Evolutionary conservation across 2,329 filamentous ascomycete genomes (phyloP).

Genomic region (Colletotrichum tropicale): DNA sequence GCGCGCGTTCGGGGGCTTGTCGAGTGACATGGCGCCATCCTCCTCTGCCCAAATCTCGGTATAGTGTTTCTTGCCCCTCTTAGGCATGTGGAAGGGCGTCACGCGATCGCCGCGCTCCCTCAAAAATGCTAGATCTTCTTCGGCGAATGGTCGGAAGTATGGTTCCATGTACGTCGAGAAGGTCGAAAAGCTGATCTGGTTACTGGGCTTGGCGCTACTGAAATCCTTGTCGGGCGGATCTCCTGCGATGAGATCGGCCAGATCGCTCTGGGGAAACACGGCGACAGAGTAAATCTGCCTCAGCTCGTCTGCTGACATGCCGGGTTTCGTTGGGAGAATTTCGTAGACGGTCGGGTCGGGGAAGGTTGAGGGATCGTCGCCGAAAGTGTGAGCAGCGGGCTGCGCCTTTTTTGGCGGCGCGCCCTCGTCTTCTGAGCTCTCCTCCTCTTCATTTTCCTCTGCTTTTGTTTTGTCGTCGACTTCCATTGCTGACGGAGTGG

Average conservation of each 20-base stretch:
- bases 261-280: conserved; percentile 78
- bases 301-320: conserved; percentile 84
- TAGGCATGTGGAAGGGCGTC: conserved; percentile 84
- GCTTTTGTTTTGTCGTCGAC: conserved; percentile 53
- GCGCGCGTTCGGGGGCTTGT: conserved; percentile 63
- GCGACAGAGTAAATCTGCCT: conserved; percentile 89
- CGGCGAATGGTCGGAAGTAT: conserved; percentile 85
- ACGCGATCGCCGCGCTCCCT: conserved; percentile 87
- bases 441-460: conserved; percentile 46
- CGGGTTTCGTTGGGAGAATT: conserved; percentile 75
- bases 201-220: conserved; percentile 89
- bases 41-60: conserved; percentile 93
- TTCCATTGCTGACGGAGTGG: conserved; percentile 61
- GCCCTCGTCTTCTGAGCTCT: conserved; percentile 63
- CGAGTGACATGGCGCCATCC: conserved; percentile 79
- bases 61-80: conserved; percentile 84
- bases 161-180: conserved; percentile 94
- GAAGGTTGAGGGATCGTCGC: conserved; percentile 89
- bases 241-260: conserved; percentile 85
- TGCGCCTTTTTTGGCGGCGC: conserved; percentile 66
- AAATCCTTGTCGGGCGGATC: conserved; percentile 94
- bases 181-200: conserved; percentile 91
- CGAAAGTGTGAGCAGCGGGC: conserved; percentile 87
- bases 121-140: conserved; percentile 93
- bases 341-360: conserved; percentile 93